A percentile compares a stretch with the other conserved stretches of the same genome.
Conservation (phyloP, 148 eudicot species). For the Cornus kousa region DNA sequence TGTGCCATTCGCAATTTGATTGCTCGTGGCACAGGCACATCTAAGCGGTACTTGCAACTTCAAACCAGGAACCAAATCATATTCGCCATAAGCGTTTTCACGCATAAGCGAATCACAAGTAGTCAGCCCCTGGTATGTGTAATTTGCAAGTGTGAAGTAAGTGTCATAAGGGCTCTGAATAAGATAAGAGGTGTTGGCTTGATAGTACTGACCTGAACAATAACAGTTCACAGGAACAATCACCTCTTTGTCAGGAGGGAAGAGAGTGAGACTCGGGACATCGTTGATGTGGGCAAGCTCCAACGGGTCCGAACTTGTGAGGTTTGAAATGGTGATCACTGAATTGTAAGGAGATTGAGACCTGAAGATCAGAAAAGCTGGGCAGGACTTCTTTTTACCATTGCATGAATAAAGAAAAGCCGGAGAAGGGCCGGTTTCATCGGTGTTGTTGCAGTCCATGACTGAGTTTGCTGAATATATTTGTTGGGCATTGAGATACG, state of each 20-base stretch:
- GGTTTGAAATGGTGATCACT: slow-evolving; percentile 50
- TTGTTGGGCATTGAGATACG: slow-evolving; percentile 27
- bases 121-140: slow-evolving; percentile 53
- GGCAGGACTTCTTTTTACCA: slow-evolving; percentile 47
- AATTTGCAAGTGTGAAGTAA: slow-evolving; percentile 36
- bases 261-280: slow-evolving; percentile 26
- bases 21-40: slow-evolving; percentile 85
- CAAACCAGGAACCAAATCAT: slow-evolving; percentile 8
- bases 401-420: slow-evolving; percentile 61
- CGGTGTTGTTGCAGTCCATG: slow-evolving; percentile 32
- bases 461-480: slow-evolving; percentile 28
- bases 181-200: slow-evolving; percentile 55
- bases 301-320: slow-evolving; percentile 39
- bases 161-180: slow-evolving; percentile 21
- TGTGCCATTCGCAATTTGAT: slow-evolving; percentile 43
- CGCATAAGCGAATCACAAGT: slow-evolving; percentile 46
- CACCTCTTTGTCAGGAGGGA: slow-evolving; percentile 46
- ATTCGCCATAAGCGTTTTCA: slow-evolving; percentile 19
- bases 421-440: slow-evolving; percentile 34
- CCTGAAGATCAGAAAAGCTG: slow-evolving; percentile 51
- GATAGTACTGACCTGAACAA: slow-evolving; percentile 64
- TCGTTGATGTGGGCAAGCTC: slow-evolving; percentile 47
- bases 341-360: slow-evolving; percentile 46
- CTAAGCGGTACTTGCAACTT: slow-evolving; percentile 51
- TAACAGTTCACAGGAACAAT: slow-evolving; percentile 69